Percentiles rank a stretch among this genome's conserved stretches.
These are phyloP conservation scores for Colletotrichum liaoningense DNA, from an alignment of 2,329 filamentous ascomycete species.

Conservation along the genomic window DNA sequence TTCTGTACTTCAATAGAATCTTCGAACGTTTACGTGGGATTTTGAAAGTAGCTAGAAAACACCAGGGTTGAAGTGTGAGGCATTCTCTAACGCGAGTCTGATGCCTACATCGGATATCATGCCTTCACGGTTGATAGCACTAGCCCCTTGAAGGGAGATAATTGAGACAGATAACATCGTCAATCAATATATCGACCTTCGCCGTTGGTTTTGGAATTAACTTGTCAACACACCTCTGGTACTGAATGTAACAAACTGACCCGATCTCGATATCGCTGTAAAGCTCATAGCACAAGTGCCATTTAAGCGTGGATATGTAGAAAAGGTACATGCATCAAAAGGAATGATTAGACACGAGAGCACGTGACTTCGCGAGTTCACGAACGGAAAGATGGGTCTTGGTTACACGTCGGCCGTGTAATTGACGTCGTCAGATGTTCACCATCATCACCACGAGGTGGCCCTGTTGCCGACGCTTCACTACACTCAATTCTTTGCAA, in stretches of 20 bases:
- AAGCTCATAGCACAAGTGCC: not conserved
- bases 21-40: not conserved
- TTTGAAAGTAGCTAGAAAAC: not conserved
- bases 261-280: not conserved
- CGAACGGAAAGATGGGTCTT: not conserved
- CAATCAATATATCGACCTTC: too few relatives aligned
- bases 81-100: not conserved
- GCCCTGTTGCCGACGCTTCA: not conserved
- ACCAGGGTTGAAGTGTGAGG: not conserved
- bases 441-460: not conserved
- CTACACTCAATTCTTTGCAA: not conserved
- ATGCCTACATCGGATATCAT: not conserved
- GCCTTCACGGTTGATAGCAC: not conserved
- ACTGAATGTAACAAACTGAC: not conserved
- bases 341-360: not conserved
- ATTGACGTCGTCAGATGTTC: not conserved
- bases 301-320: not conserved
- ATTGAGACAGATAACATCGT: not conserved
- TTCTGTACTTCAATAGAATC: not conserved
- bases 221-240: not conserved
- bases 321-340: not conserved
- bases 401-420: not conserved
- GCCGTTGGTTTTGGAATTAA: not conserved
- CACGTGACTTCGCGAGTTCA: constrained; percentile 43
- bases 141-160: not conserved